Base-by-base conservation (phyloP, 495 filamentous ascomycete species). In the Pseudoneurospora amorphoporcata region DNA sequence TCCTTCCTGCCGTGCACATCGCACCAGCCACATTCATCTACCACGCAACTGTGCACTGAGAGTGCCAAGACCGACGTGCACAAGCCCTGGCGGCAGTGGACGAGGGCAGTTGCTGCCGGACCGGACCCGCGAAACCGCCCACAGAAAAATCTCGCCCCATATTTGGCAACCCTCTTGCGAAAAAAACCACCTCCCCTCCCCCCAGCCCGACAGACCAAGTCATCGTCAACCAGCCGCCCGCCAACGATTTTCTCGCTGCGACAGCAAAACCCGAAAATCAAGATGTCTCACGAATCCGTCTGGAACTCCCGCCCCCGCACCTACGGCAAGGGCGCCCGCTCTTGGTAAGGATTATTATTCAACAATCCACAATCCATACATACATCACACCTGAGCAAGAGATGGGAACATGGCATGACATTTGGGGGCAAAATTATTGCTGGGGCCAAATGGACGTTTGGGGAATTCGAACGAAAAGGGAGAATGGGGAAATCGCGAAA, bases 281-380 rank as follows among this genome's bases (percentile, higher is more conserved):
- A 78, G 80, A 97, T 97, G 94, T 94, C 94, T 89, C 94, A 99
- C 94, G 95, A 98, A 88, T 92, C 91, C 77, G 94, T 99, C 86
- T 99, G 95, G 95, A 96, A 95, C 91, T 97, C 93, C 83, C 94
- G 95, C 82, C 95, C 95, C 77, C 92, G 95, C 85, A 91, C 84
- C 82, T 97, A 95, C 88, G 95, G 95, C 88, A 98, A 98, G 90
- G 95, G 95, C 80, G 86, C 93, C 81, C 91, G 95, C 79, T 78
- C 84, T 77, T 99, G 95, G 95, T 97, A 92, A 77, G 90, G 81
- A 70, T 68, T 39, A 8, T 65, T 65, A 35, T 35, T 16, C 53
- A 65, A 35, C 40, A 70, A 38, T 65, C 53, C 53, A 65, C 7
- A 32, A 65, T 65, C 53, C 53, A 65, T 61, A 47, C 70, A 65